Conservation (phyloP, 1,139 yeast genomes). For the Pneumocystis murina region DNA sequence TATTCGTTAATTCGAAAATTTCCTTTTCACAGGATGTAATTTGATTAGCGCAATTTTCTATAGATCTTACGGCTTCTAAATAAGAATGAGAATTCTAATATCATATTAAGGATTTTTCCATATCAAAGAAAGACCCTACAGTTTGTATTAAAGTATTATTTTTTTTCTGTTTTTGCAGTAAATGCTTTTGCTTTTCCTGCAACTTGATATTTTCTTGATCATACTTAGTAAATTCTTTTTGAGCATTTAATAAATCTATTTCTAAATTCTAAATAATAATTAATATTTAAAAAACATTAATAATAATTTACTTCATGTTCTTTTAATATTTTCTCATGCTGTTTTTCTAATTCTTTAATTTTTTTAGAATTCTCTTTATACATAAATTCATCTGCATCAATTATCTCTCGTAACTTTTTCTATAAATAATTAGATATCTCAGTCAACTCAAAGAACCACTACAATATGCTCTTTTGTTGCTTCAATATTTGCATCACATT, state of each 20-base stretch:
- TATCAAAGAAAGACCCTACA: constrained; percentile 18
- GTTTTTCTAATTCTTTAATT: constrained; percentile 11
- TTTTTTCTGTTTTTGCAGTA: constrained; percentile 46
- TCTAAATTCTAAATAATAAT: constrained; percentile 5
- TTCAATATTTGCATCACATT: constrained; percentile 19
- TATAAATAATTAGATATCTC: constrained; percentile 30
- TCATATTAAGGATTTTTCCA: not conserved
- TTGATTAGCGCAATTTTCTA: constrained; percentile 34
- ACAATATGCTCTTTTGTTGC: constrained; percentile 18
- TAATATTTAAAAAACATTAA: not conserved
- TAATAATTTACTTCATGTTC: not conserved
- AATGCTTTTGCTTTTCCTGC: constrained; percentile 59
- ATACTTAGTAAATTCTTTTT: constrained; percentile 19
- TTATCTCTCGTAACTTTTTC: constrained; percentile 25
- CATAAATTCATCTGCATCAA: constrained; percentile 18
- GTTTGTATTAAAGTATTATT: constrained; percentile 34
- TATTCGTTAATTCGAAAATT: constrained; percentile 31
- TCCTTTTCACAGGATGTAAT: constrained; percentile 24
- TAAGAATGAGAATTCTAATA: constrained; percentile 19
- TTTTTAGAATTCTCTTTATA: constrained; percentile 12
- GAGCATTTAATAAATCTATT: constrained; percentile 4
- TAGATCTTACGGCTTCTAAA: constrained; percentile 33
- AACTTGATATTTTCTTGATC: constrained; percentile 42
- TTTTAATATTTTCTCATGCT: not conserved
- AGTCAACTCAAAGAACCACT: constrained; percentile 35